Evolutionary conservation across 2,329 filamentous ascomycete species (phyloP).

Genomic region (Sordariomycetes sp.): DNA sequence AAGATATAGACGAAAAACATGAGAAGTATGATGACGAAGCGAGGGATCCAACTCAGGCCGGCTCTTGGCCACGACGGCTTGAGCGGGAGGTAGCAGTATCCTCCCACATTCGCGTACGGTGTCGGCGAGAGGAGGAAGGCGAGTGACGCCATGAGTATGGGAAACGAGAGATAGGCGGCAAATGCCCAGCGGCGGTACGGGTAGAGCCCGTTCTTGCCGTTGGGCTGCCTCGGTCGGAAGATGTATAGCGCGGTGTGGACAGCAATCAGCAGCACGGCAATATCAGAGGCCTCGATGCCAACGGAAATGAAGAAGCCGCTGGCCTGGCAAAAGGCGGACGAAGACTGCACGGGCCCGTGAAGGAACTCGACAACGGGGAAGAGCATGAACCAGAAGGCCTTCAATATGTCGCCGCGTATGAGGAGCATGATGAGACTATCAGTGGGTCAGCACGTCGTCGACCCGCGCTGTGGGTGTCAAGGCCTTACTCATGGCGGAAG

Average conservation of each 20-base stretch:
- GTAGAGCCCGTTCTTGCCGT: constrained; percentile 55
- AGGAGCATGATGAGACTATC: constrained; percentile 62
- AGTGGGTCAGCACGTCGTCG: background rate
- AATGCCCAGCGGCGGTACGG: constrained; percentile 54
- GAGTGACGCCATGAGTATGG: constrained; percentile 47
- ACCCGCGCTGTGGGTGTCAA: background rate
- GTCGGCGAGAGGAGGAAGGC: constrained; percentile 45
- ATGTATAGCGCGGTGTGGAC: constrained; percentile 65
- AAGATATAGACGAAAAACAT: constrained; percentile 56
- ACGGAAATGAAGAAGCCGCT: constrained; percentile 58
- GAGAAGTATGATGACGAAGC: constrained; percentile 55
- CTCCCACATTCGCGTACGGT: constrained; percentile 52
- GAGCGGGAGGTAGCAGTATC: constrained; percentile 60
- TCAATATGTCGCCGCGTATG: constrained; percentile 62
- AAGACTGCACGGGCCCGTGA: constrained; percentile 35
- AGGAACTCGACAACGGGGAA: constrained; percentile 50
- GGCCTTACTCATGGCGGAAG: constrained; percentile 60
- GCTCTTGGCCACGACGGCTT: constrained; percentile 59
- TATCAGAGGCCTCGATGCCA: constrained; percentile 60
- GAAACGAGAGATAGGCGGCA: constrained; percentile 42
- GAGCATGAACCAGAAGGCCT: constrained; percentile 57
- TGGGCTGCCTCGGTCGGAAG: constrained; percentile 39
- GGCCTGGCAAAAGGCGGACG: constrained; percentile 52
- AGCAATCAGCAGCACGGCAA: constrained; percentile 62
- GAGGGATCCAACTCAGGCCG: constrained; percentile 61